A percentile compares a stretch with the other conserved stretches of the same genome.
These are phyloP conservation scores for Telopea speciosissima DNA, from an alignment of 177 flowering plant genomes.

Conservation along the genomic window DNA sequence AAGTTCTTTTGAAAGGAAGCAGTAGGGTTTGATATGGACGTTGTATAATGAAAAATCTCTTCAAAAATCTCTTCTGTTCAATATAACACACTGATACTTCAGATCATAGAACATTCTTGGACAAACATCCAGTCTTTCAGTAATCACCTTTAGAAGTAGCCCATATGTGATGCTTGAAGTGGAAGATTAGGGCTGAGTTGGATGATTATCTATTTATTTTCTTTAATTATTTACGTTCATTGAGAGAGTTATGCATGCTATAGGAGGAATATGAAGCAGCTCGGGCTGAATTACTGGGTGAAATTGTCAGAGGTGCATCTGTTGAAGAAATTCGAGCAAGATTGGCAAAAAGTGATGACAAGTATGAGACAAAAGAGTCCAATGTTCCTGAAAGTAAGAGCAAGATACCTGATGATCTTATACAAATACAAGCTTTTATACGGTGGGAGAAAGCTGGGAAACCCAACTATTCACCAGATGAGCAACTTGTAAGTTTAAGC, in stretches of 20 bases:
- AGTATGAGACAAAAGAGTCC: slow-evolving; percentile 29
- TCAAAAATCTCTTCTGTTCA: too few relatives aligned
- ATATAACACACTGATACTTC: too few relatives aligned
- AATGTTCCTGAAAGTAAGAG: slow-evolving; percentile 28
- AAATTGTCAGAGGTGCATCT: slow-evolving; percentile 67
- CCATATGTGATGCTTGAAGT: background rate
- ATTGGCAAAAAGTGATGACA: slow-evolving; percentile 37
- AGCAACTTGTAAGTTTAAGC: slow-evolving; percentile 48
- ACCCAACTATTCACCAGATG: slow-evolving; percentile 59
- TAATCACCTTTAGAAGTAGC: background rate
- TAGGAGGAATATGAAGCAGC: slow-evolving; percentile 97
- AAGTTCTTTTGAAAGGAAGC: background rate
- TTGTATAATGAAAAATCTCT: too few relatives aligned
- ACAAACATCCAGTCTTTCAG: background rate
- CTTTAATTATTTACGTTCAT: background rate
- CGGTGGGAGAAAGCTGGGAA: slow-evolving; percentile 91
- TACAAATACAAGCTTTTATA: slow-evolving; percentile 66
- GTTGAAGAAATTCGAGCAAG: slow-evolving; percentile 56
- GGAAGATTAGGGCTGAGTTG: background rate
- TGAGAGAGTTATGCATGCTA: slow-evolving; percentile 4
- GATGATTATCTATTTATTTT: background rate
- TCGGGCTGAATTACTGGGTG: slow-evolving; percentile 69
- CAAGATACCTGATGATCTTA: slow-evolving; percentile 63
- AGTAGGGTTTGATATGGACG: background rate
- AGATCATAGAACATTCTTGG: background rate